These are phyloP conservation scores for Escovopsis weberi DNA, from an alignment of 2,329 filamentous ascomycete genomes.

Conservation along the genomic window DNA sequence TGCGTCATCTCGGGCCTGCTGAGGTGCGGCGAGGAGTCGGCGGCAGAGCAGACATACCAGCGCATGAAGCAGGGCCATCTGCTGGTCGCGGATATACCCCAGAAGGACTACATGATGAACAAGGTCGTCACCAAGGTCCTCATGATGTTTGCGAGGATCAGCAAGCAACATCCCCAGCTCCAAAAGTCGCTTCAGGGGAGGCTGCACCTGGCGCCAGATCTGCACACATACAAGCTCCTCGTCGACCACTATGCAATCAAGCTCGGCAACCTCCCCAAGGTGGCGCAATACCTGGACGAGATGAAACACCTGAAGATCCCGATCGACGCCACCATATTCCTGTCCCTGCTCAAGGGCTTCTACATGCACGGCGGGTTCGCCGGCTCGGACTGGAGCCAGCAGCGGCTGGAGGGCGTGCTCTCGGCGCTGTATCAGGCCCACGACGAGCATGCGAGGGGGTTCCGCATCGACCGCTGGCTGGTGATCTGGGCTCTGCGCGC, in stretches of 20 bases:
- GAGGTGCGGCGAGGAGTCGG: constrained; percentile 56
- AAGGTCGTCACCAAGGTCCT: constrained; percentile 39
- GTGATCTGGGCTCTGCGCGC: constrained; percentile 47
- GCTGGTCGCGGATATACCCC: constrained; percentile 23
- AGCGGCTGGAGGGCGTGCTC: constrained; percentile 55
- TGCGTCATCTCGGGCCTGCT: constrained; percentile 71
- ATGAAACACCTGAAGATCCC: constrained; percentile 59
- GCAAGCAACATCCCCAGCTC: constrained; percentile 41
- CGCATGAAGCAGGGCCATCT: constrained; percentile 60
- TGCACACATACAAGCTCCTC: constrained; percentile 66
- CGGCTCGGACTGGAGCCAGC: constrained; percentile 55
- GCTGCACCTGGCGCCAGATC: constrained; percentile 55
- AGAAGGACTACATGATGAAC: constrained; percentile 30
- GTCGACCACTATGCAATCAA: constrained; percentile 57
- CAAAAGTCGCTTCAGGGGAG: constrained; percentile 40
- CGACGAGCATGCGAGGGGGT: constrained; percentile 28
- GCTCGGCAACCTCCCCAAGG: constrained; percentile 56
- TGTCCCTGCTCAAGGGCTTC: constrained; percentile 75
- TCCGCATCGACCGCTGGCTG: constrained; percentile 46
- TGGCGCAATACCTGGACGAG: constrained; percentile 60
- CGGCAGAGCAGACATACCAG: constrained; percentile 68
- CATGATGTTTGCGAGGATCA: constrained; percentile 42
- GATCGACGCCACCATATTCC: constrained; percentile 62
- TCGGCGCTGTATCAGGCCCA: constrained; percentile 44
- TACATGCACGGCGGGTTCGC: constrained; percentile 49